Conservation (phyloP, 148 eudicot species). For the Gaultheria prostrata region DNA sequence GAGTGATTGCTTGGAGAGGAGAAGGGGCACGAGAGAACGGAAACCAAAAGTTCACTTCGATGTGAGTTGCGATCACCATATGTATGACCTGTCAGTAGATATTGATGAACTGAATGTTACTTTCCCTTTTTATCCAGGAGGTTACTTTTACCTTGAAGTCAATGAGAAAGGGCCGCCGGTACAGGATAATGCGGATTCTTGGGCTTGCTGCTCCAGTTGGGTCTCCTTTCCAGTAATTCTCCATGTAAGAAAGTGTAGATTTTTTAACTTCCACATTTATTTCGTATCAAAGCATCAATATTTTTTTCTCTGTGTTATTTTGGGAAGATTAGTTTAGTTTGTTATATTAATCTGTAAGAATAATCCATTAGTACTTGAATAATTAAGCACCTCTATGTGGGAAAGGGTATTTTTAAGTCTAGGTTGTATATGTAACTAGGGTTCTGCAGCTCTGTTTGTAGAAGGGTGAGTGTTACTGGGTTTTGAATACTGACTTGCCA, state of each 20-base stretch:
- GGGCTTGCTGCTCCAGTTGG: slow-evolving; percentile 52
- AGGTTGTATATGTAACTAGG: background rate
- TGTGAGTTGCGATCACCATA: slow-evolving; percentile 25
- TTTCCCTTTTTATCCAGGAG: slow-evolving; percentile 26
- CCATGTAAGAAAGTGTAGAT: slow-evolving; percentile 10
- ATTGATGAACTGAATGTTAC: background rate
- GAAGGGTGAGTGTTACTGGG: background rate
- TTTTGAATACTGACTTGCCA: background rate
- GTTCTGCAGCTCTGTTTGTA: background rate
- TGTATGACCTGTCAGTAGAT: background rate
- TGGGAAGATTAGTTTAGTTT: background rate
- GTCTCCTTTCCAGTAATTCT: slow-evolving; percentile 32
- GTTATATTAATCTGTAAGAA: slow-evolving; percentile 4
- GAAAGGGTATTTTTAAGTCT: background rate
- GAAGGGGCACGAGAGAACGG: slow-evolving; percentile 40
- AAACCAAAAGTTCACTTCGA: slow-evolving; percentile 48
- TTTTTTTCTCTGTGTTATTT: background rate
- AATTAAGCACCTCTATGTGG: background rate
- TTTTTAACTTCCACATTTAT: background rate
- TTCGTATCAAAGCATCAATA: background rate
- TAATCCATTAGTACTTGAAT: background rate
- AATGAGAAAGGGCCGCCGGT: slow-evolving; percentile 32
- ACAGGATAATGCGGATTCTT: slow-evolving; percentile 44
- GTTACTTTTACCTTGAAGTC: slow-evolving; percentile 17
- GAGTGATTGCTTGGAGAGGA: slow-evolving; percentile 20